Conservation (phyloP, 257 asterid species). For the Solanum chmielewskii region DNA sequence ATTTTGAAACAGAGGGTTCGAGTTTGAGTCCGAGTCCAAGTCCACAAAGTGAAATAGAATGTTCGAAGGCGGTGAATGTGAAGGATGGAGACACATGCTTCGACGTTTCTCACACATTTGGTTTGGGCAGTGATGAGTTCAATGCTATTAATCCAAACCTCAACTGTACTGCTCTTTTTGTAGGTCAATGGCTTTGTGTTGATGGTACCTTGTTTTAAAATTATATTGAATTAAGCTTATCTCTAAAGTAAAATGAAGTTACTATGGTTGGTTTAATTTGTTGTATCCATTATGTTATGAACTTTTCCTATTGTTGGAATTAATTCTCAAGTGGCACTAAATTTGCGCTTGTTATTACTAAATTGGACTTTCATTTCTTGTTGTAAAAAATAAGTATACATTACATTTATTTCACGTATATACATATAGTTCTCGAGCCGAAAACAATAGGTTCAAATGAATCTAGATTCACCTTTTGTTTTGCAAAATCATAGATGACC, state of each 20-base stretch:
- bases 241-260: not conserved
- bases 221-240: not conserved
- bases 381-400: not conserved
- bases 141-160: constrained; percentile 37
- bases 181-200: constrained; percentile 59
- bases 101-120: not conserved
- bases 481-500: not conserved
- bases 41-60: not conserved
- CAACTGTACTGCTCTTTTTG: constrained; percentile 33
- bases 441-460: not conserved
- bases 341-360: not conserved
- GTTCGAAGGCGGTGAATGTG: constrained; percentile 28
- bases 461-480: not conserved
- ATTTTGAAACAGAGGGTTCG: not conserved
- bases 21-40: not conserved
- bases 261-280: not conserved
- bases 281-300: no score
- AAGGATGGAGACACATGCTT: constrained; percentile 36
- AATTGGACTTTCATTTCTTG: not conserved
- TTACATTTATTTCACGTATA: not conserved
- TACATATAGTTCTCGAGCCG: not conserved
- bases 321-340: not conserved
- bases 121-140: constrained; percentile 6
- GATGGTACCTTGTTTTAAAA: constrained; percentile 7
- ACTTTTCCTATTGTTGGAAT: not conserved